Conservation (phyloP, 768 basidiomycete genomes). For the Mycena vulgaris region DNA sequence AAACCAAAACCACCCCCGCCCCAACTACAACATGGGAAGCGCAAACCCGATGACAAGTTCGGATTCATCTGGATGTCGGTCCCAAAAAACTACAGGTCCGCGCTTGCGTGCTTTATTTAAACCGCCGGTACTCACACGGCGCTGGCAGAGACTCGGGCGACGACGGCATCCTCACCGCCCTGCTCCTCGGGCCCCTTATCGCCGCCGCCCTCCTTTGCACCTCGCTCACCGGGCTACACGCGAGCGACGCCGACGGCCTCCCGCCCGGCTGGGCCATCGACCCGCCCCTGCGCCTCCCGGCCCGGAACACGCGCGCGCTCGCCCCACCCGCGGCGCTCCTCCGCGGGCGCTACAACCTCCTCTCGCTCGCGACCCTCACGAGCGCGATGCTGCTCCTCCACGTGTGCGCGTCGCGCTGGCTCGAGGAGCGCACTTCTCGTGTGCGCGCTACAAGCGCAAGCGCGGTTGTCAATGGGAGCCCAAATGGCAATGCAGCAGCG, state of each 20-base stretch:
- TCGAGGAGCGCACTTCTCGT: slow-evolving; percentile 72
- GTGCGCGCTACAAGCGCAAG: background rate
- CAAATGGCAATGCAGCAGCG: background rate
- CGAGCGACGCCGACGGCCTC: slow-evolving; percentile 48
- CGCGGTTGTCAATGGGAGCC: background rate
- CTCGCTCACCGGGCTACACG: slow-evolving; percentile 46
- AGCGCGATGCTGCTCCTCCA: slow-evolving; percentile 86
- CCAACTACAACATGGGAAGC: slow-evolving; percentile 17
- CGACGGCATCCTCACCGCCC: slow-evolving; percentile 88
- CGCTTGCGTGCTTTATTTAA: slow-evolving; percentile 30
- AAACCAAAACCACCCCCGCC: background rate
- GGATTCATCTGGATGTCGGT: slow-evolving; percentile 93
- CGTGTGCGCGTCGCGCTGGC: slow-evolving; percentile 82
- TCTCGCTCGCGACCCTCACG: slow-evolving; percentile 86
- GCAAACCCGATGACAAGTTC: slow-evolving; percentile 59
- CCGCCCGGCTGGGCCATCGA: slow-evolving; percentile 87
- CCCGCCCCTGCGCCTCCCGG: slow-evolving; percentile 68
- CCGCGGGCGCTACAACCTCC: slow-evolving; percentile 80
- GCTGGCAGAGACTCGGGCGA: slow-evolving; percentile 78
- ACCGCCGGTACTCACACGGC: background rate
- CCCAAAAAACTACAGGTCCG: slow-evolving; percentile 86
- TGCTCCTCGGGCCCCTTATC: slow-evolving; percentile 89
- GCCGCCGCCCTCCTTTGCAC: slow-evolving; percentile 77
- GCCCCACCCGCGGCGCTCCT: slow-evolving; percentile 70
- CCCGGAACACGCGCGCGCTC: slow-evolving; percentile 51